phyloP scores from a whole-genome alignment of 768 basidiomycete genomes.

The Boletus rubescentipes region DNA sequence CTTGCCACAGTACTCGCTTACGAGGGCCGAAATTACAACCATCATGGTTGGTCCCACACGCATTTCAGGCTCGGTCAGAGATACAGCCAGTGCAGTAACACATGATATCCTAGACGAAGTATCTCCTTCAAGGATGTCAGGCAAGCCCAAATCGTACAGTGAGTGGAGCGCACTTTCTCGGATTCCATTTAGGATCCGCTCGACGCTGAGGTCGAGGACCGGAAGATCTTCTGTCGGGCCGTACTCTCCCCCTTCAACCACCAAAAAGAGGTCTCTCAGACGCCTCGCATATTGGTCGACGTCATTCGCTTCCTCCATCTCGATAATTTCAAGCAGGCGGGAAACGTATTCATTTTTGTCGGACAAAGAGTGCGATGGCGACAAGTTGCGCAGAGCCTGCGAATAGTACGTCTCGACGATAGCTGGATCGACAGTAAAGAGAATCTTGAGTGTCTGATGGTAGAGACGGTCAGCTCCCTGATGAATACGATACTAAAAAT shows the following conservation, averaged over 20 bases:
- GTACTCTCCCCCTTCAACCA: constrained; percentile 35
- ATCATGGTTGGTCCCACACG: constrained; percentile 57
- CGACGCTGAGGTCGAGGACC: constrained; percentile 58
- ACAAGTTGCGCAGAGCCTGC: constrained; percentile 40
- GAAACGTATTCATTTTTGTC: constrained; percentile 43
- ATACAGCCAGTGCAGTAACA: constrained; percentile 45
- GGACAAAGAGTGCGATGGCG: constrained; percentile 30
- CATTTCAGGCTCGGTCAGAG: constrained; percentile 39
- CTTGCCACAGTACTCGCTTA: constrained; percentile 57
- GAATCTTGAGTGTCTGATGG: constrained; percentile 56
- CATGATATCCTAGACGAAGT: constrained; percentile 42
- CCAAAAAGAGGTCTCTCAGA: constrained; percentile 42
- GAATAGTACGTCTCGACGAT: constrained; percentile 59
- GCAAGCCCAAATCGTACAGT: neutral
- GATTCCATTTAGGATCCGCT: constrained; percentile 50
- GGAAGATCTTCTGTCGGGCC: constrained; percentile 30
- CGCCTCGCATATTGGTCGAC: constrained; percentile 58
- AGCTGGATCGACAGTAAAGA: constrained; percentile 54
- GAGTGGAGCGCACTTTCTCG: constrained; percentile 44
- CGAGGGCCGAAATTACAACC: constrained; percentile 66
- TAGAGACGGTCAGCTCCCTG: constrained; percentile 5
- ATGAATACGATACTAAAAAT: neutral
- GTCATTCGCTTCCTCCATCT: constrained; percentile 45
- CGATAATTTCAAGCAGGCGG: constrained; percentile 57
- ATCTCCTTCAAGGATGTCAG: constrained; percentile 36